Conservation (phyloP, 805 yeast genomes). For the Nakazawaea sp. region DNA sequence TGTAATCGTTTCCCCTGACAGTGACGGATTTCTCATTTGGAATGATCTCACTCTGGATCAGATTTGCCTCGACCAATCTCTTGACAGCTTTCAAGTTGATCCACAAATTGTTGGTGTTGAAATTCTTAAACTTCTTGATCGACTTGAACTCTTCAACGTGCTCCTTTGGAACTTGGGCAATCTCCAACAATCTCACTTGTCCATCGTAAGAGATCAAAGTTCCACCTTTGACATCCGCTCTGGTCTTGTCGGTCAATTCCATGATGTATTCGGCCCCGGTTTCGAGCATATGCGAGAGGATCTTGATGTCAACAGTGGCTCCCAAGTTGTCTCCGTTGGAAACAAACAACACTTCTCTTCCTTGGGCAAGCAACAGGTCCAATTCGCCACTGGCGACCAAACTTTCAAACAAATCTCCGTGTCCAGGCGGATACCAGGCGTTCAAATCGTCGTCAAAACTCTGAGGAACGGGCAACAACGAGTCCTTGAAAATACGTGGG, state of each 20-base stretch:
- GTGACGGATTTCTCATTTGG: slow-evolving; percentile 87
- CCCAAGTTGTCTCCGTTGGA: slow-evolving; percentile 98
- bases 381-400: slow-evolving; percentile 86
- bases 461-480: slow-evolving; percentile 92
- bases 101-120: slow-evolving; percentile 98
- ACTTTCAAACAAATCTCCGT: slow-evolving; percentile 94
- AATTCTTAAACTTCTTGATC: slow-evolving; percentile 95
- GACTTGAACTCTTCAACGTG: slow-evolving; percentile 97
- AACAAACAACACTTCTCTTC: slow-evolving; percentile 91
- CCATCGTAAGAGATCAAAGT: slow-evolving; percentile 95
- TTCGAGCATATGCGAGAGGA: slow-evolving; percentile 88
- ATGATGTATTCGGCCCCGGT: slow-evolving; percentile 90
- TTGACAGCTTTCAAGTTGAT: slow-evolving; percentile 91
- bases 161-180: slow-evolving; percentile 97
- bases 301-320: slow-evolving; percentile 91
- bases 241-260: slow-evolving; percentile 98
- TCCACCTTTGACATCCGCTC: slow-evolving; percentile 99
- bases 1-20: slow-evolving; percentile 68
- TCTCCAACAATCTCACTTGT: slow-evolving; percentile 87
- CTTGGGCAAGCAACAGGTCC: slow-evolving; percentile 82
- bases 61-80: slow-evolving; percentile 78
- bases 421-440: slow-evolving; percentile 99
- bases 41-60: slow-evolving; percentile 86
- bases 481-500: slow-evolving; percentile 93
- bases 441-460: slow-evolving; percentile 65